These are phyloP conservation scores for Extremus antarcticus DNA, from an alignment of 495 filamentous ascomycete species.

Conservation along the genomic window DNA sequence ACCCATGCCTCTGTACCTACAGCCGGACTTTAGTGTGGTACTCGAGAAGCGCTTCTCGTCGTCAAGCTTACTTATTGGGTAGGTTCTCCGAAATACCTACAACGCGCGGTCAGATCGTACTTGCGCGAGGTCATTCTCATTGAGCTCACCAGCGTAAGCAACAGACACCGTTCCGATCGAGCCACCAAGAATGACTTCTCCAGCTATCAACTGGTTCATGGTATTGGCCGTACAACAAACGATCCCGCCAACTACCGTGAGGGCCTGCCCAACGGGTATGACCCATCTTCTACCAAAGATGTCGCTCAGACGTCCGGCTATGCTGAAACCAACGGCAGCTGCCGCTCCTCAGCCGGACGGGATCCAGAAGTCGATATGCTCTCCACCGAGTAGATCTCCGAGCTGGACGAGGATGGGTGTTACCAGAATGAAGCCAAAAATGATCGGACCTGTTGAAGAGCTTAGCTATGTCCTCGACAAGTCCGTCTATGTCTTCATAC, in stretches of 20 bases:
- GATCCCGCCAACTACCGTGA: constrained; percentile 14
- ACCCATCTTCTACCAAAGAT: constrained; percentile 14
- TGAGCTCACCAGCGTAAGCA: constrained; percentile 7
- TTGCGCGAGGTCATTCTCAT: background rate
- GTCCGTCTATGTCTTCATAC: no score
- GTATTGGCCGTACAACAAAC: constrained; percentile 15
- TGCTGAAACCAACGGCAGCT: constrained; percentile 14
- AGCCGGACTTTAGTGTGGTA: no score
- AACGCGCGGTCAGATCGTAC: background rate
- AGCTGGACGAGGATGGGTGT: constrained; percentile 24
- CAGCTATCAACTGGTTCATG: constrained; percentile 19
- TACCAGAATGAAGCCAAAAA: constrained; percentile 23
- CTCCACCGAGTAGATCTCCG: constrained; percentile 14
- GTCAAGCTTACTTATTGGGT: constrained; percentile 14
- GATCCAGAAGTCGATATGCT: constrained; percentile 14
- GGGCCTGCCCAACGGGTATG: constrained; percentile 3
- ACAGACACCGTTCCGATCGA: constrained; percentile 11
- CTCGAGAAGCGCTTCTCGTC: no score
- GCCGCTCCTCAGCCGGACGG: constrained; percentile 22
- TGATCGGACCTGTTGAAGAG: constrained; percentile 21
- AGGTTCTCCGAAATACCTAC: constrained; percentile 16
- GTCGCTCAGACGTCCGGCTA: constrained; percentile 9
- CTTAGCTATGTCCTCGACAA: no score
- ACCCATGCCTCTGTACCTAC: constrained; percentile 3
- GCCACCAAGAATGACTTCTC: constrained; percentile 14